Evolutionary conservation across 2,329 filamentous ascomycete genomes (phyloP).

Genomic region (Coleophoma eucalyptorum): DNA sequence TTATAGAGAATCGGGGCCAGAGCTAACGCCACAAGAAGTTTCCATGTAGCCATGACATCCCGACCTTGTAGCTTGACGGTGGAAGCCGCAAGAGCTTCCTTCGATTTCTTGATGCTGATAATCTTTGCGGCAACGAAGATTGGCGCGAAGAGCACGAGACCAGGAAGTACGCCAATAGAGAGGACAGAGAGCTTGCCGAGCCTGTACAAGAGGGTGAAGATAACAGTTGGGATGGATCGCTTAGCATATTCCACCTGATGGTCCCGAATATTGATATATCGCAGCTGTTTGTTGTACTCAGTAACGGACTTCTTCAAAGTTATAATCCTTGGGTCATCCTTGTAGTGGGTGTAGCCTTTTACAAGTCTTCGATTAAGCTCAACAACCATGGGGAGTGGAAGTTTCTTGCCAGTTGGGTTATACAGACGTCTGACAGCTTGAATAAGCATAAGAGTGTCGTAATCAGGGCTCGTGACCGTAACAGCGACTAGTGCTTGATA

Average conservation of each 20-base stretch:
- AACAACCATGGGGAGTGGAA: slow-evolving; percentile 87
- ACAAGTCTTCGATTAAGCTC: slow-evolving; percentile 90
- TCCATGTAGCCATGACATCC: slow-evolving; percentile 94
- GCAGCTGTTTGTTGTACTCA: slow-evolving; percentile 82
- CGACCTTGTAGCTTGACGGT: slow-evolving; percentile 84
- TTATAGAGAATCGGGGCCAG: slow-evolving; percentile 80
- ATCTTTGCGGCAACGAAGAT: slow-evolving; percentile 82
- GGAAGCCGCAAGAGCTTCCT: slow-evolving; percentile 78
- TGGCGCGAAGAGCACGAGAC: slow-evolving; percentile 81
- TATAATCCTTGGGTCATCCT: slow-evolving; percentile 81
- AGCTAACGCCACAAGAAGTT: slow-evolving; percentile 81
- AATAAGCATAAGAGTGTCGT: slow-evolving; percentile 94
- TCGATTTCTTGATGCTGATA: slow-evolving; percentile 78
- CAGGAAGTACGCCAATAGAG: slow-evolving; percentile 78
- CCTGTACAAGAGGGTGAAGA: slow-evolving; percentile 76
- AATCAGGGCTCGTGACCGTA: slow-evolving; percentile 88
- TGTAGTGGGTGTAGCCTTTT: slow-evolving; percentile 88
- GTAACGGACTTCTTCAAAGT: slow-evolving; percentile 71
- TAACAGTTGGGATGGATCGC: slow-evolving; percentile 72
- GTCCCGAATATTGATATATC: slow-evolving; percentile 82
- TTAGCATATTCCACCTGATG: slow-evolving; percentile 93
- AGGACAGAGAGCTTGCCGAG: slow-evolving; percentile 74
- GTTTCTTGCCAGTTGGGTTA: slow-evolving; percentile 89
- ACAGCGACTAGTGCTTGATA: slow-evolving; percentile 83
- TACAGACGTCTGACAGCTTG: slow-evolving; percentile 92